Percentiles rank a stretch among this genome's conserved stretches.
Evolutionary conservation across 2,329 filamentous ascomycete genomes (phyloP).

Genomic region (Colletotrichum sp.): DNA sequence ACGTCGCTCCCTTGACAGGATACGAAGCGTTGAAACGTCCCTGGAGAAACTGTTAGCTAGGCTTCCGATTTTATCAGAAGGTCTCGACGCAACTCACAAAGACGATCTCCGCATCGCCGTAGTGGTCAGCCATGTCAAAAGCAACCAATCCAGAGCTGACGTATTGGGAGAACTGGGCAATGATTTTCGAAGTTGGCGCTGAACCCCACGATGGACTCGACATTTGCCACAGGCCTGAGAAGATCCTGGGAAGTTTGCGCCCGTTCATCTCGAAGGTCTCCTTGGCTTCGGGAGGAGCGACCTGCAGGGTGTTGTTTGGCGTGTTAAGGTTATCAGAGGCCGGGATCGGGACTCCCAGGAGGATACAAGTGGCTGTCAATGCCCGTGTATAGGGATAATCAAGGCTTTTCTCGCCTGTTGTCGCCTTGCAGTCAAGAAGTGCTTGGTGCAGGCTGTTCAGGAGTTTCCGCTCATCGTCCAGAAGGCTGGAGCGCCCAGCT

Average conservation of each 20-base stretch:
- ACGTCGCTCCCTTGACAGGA: slow-evolving; percentile 28
- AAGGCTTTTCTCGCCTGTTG: not conserved
- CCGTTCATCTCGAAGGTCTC: slow-evolving; percentile 30
- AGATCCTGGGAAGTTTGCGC: slow-evolving; percentile 29
- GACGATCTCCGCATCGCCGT: slow-evolving; percentile 22
- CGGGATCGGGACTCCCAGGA: not conserved
- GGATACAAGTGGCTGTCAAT: not conserved
- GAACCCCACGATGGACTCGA: slow-evolving; percentile 35
- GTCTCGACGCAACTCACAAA: slow-evolving; percentile 21
- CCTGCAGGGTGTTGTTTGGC: not conserved
- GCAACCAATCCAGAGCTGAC: slow-evolving; percentile 30
- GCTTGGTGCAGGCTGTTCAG: not conserved
- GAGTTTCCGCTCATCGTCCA: slow-evolving; percentile 20
- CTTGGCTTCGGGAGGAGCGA: not conserved
- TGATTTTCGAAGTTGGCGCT: slow-evolving; percentile 26
- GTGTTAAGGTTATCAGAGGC: not conserved
- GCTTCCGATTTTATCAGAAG: not conserved
- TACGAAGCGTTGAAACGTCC: slow-evolving; percentile 33
- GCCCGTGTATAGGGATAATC: slow-evolving; percentile 1
- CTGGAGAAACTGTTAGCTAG: slow-evolving; percentile 26
- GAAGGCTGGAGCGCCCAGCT: slow-evolving; percentile 21
- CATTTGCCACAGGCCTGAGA: slow-evolving; percentile 37
- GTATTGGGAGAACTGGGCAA: slow-evolving; percentile 28
- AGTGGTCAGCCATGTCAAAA: slow-evolving; percentile 42
- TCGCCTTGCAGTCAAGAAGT: not conserved